phyloP scores from a whole-genome alignment of 441 rosid genomes.

The Mallotus japonicus region DNA sequence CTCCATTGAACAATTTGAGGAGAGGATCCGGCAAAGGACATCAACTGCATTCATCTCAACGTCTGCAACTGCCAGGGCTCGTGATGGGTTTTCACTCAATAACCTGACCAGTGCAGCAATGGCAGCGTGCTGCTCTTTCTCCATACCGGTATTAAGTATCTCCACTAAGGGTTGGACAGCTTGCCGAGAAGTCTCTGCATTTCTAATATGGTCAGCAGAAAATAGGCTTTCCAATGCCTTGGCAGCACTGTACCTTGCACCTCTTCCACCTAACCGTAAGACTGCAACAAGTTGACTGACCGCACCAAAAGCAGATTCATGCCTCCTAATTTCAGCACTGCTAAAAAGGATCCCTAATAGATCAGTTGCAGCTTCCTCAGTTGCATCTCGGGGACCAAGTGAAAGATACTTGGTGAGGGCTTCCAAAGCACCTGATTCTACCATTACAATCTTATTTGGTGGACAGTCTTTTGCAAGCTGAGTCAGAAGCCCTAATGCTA shows the following conservation, averaged over 20 bases:
- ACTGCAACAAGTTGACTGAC: slow-evolving; percentile 99
- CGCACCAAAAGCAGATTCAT: slow-evolving; percentile 95
- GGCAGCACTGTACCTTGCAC: slow-evolving; percentile 97
- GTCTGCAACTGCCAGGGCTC: slow-evolving; percentile 96
- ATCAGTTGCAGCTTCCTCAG: slow-evolving; percentile 99
- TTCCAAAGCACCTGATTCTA: slow-evolving; percentile 97
- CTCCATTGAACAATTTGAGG: slow-evolving; percentile 89
- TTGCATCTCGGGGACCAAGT: slow-evolving; percentile 97
- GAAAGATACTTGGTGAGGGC: slow-evolving; percentile 97
- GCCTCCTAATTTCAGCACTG: slow-evolving; percentile 94
- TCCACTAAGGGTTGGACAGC: slow-evolving; percentile 99
- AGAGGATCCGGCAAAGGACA: slow-evolving; percentile 97
- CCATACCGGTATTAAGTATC: slow-evolving; percentile 92
- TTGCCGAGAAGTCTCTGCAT: slow-evolving; percentile 91
- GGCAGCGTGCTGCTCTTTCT: slow-evolving; percentile 99
- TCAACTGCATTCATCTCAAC: slow-evolving; percentile 99
- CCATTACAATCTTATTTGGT: slow-evolving; percentile 91
- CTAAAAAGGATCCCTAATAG: slow-evolving; percentile 85
- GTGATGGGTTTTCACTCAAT: slow-evolving; percentile 94
- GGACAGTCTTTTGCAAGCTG: slow-evolving; percentile 96
- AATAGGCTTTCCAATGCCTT: slow-evolving; percentile 97
- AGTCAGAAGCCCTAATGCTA: slow-evolving; percentile 85
- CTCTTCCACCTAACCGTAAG: slow-evolving; percentile 95
- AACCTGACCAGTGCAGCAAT: slow-evolving; percentile 96
- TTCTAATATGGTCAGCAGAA: slow-evolving; percentile 95